Percentiles rank a stretch among this genome's conserved stretches.
Conservation (phyloP, 148 eudicot genomes). For the Cornus controversa region DNA sequence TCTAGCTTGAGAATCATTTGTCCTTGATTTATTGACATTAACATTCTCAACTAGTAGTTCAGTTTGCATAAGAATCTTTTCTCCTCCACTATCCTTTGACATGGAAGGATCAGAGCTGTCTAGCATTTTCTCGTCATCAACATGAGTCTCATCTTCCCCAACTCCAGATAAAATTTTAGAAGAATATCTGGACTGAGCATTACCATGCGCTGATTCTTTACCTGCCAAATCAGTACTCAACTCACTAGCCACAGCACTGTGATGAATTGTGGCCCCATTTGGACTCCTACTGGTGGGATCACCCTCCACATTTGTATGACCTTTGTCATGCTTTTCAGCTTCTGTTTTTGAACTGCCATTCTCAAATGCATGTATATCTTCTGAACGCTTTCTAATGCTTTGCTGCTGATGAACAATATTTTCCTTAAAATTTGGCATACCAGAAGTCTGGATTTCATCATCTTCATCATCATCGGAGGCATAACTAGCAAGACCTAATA, state of each 20-base stretch:
- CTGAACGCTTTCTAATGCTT: slow-evolving; percentile 19
- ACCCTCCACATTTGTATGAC: slow-evolving; percentile 23
- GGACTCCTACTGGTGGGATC: slow-evolving; percentile 26
- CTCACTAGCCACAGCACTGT: slow-evolving; percentile 16
- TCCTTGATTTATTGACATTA: slow-evolving; percentile 25
- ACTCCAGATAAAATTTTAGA: slow-evolving; percentile 16
- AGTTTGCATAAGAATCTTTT: slow-evolving; percentile 26
- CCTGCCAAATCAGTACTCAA: slow-evolving; percentile 22
- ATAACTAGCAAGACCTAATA: slow-evolving; percentile 87
- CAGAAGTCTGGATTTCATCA: slow-evolving; percentile 44
- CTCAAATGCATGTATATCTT: slow-evolving; percentile 30
- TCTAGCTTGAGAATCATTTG: slow-evolving; percentile 42
- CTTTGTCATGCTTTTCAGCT: slow-evolving; percentile 21
- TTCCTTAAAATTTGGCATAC: slow-evolving; percentile 22
- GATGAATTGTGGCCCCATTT: slow-evolving; percentile 20
- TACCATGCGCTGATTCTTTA: slow-evolving; percentile 22
- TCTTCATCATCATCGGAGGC: slow-evolving; percentile 80
- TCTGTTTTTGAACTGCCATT: slow-evolving; percentile 45
- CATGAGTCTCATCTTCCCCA: slow-evolving; percentile 27
- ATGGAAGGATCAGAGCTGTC: slow-evolving; percentile 34
- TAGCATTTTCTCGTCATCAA: slow-evolving; percentile 20
- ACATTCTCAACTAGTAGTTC: slow-evolving; percentile 35
- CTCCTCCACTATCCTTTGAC: slow-evolving; percentile 29
- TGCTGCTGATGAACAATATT: slow-evolving; percentile 19
- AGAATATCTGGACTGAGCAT: slow-evolving; percentile 19